phyloP scores from a whole-genome alignment of 2,329 filamentous ascomycete genomes.

The Phialophora verrucosa region DNA sequence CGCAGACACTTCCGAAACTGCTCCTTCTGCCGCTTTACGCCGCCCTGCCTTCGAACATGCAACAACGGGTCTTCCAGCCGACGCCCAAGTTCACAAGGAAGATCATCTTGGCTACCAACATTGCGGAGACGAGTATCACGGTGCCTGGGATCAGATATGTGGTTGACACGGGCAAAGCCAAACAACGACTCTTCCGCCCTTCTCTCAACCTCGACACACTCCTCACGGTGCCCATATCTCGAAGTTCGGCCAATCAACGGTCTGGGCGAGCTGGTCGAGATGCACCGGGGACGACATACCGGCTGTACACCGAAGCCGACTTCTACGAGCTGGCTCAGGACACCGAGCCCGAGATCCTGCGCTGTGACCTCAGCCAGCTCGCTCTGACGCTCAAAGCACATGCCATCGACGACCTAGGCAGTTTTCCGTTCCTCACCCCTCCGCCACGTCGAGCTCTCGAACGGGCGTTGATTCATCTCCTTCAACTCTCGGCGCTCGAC shows the following conservation, averaged over 20 bases:
- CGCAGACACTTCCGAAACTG: constrained; percentile 57
- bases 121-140: constrained; percentile 97
- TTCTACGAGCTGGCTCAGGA: constrained; percentile 73
- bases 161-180: constrained; percentile 90
- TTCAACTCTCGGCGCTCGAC: constrained; percentile 76
- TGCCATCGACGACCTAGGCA: constrained; percentile 78
- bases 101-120: constrained; percentile 91
- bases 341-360: constrained; percentile 85
- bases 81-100: constrained; percentile 78
- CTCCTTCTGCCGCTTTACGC: constrained; percentile 83
- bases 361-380: constrained; percentile 85
- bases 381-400: constrained; percentile 92
- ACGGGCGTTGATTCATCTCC: constrained; percentile 79
- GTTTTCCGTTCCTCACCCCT: constrained; percentile 83
- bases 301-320: constrained; percentile 81
- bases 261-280: constrained; percentile 93
- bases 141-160: constrained; percentile 92
- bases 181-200: constrained; percentile 88
- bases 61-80: constrained; percentile 83
- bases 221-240: constrained; percentile 86
- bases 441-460: constrained; percentile 79
- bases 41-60: constrained; percentile 82
- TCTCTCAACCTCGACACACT: constrained; percentile 88
- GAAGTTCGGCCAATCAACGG: constrained; percentile 89
- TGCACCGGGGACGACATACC: constrained; percentile 84